Percentiles rank a stretch among this genome's conserved stretches.
Evolutionary conservation across 163 green algal species (phyloP).

Genomic region (Chlorella variabilis): DNA sequence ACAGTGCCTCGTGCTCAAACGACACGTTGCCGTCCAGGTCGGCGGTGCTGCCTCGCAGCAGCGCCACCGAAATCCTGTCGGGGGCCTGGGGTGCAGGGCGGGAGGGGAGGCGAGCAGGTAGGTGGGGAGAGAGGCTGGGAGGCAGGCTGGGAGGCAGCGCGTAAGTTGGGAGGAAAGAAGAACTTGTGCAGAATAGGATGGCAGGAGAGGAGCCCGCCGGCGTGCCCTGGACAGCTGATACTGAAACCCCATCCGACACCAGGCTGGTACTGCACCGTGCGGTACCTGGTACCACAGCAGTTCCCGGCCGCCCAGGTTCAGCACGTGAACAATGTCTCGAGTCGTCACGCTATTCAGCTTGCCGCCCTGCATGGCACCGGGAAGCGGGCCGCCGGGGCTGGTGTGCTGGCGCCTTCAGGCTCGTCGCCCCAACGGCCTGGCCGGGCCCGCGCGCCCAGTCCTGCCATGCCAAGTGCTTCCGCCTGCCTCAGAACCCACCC

Average conservation of each 20-base stretch:
- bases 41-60: slow-evolving; percentile 63
- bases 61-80: slow-evolving; percentile 46
- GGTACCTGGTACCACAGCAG: slow-evolving; percentile 44
- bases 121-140: background rate
- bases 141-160: too few relatives aligned
- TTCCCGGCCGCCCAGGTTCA: slow-evolving; percentile 47
- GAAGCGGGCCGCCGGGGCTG: background rate
- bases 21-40: slow-evolving; percentile 68
- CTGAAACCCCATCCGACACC: too few relatives aligned
- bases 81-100: background rate
- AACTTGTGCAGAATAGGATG: too few relatives aligned
- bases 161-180: too few relatives aligned
- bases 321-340: slow-evolving; percentile 49
- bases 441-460: too few relatives aligned
- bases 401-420: too few relatives aligned
- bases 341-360: slow-evolving; percentile 48
- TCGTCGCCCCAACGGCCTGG: too few relatives aligned
- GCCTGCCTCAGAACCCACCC: too few relatives aligned
- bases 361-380: slow-evolving; percentile 42
- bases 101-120: background rate
- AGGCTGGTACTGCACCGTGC: too few relatives aligned
- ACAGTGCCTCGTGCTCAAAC: slow-evolving; percentile 58
- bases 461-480: too few relatives aligned
- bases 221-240: too few relatives aligned
- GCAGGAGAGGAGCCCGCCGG: too few relatives aligned